Base-by-base conservation (phyloP, 306 rosid genomes). In the Ormosia semicastrata region DNA sequence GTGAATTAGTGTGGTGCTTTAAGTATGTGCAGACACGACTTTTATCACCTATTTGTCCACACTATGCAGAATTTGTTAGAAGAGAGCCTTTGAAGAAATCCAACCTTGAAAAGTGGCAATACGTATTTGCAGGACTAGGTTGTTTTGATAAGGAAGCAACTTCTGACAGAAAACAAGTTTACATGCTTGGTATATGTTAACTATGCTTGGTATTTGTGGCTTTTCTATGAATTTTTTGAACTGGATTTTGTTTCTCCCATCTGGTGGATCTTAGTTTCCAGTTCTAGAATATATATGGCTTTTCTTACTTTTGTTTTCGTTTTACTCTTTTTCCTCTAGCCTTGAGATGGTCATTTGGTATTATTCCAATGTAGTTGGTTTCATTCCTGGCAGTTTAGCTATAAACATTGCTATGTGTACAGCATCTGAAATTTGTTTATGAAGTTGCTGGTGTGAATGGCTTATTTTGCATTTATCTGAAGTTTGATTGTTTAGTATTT, bases 11-110 rank as follows among this genome's bases (percentile, higher is more conserved):
- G 64, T 77, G 83, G 90, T 94, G 75, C 29, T 94, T 90, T 88
- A 94, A 92, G 97, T 97, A 94, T 83, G 97, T 91, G 81, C 98
- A 94, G 83, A 94, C 98, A 4, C 93, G 97, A 52, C 93, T 94
- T 54, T 44, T 94, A 30, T 87, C 93, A 82, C 98, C 98, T 69
- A 91, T 94, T 36, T 94, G 98, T 80, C 98, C 98, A 0, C 98
- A 0, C 98, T 94, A 94, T 88, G 93, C 92, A 8, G 98, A 94
- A 77, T 88, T 87, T 81, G 85, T 92, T 53, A 92, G 98, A 97
- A 90, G 92, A 84, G 93, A 86, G 71, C 81, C 90, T 81, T 81
- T 94, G 88, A 92, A 86, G 89, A 92, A 85, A 92, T 83, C 87
- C 89, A 57, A 86, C 89, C 12, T 84, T 94, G 75, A 91, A 94